Evolutionary conservation across 192 early-diverging fungal genomes (phyloP), one percentile per base, ranked within the genome.

Genomic region (Entrophospora sp.): DNA sequence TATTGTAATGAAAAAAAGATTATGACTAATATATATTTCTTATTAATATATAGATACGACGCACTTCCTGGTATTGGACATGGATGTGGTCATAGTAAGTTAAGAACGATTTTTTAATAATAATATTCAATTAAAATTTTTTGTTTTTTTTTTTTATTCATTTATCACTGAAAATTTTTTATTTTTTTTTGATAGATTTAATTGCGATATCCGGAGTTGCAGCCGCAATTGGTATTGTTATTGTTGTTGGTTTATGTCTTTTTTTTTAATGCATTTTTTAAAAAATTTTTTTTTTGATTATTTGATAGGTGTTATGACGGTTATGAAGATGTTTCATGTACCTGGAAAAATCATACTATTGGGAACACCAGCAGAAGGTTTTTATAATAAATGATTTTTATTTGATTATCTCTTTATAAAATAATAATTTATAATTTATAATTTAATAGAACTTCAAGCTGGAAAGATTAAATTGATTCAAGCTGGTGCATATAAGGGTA

Each of bases 391-490:
- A 55, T 52, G 4, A n/a, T 9, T 20, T 25, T 46, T 46, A 22
- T 18, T 46, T 46, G 8, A 18, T 46, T 20, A 22, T 46, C n/a
- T 57, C 18, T n/a, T 32, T 5, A 9, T 38, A 12, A 20, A 16
- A 12, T 9, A 38, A 24, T 14, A 7, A 32, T 55, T 51, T 24
- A 25, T 16, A 12, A 12, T 20, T 32, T 9, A 27, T 13, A 31
- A 25, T 20, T n/a, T n/a, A n/a, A n/a, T n/a, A n/a, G n/a, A n/a
- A n/a, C n/a, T n/a, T n/a, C n/a, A n/a, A n/a, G n/a, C n/a, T 38
- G 92, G 92, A 37, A 94, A 94, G 68, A 84, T 91, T 55, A 66
- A 70, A 1, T 73, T 94, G 67, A 76, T 87, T 27, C 61, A 89
- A 36, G 69, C 74, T 7, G 85, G 87, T 2, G 85, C 85, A 4